Evolutionary conservation across 805 yeast genomes (phyloP), one percentile per base, ranked within the genome.

Genomic region (Teunomyces tritomae): DNA sequence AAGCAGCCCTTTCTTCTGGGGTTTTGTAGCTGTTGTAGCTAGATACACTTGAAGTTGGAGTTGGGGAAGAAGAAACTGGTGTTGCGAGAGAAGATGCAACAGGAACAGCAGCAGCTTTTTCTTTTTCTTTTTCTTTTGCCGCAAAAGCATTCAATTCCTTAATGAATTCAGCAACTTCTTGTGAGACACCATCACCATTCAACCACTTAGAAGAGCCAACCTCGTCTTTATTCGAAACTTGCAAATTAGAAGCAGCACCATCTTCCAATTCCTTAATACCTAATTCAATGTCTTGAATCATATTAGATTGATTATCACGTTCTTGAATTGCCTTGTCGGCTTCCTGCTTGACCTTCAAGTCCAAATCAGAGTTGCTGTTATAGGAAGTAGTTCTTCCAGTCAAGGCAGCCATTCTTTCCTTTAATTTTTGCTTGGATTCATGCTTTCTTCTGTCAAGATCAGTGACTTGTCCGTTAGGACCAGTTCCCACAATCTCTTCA

Each of bases 341-440:
- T 43, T 81, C 85, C 49, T 74, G 77, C 44, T 75, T 77, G 52
- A 85, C 74, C 49, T 72, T 69, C 5, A 70, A 63, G 50, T 84
- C 89, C 44, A 81, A 77, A 45, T 74, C 78, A 34, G 82, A 80
- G 56, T 78, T 75, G 3, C 70, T 71, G 20, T 73, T 76, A 8
- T 59, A 43, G 3, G 76, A 67, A 2, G 75, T 70, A 6, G 79
- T 72, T 58, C 83, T 85, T 5, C 97, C 97, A 0, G 97, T 91
- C 58, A 92, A 77, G 3, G 92, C 89, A 27, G 96, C 96, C 96
- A 92, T 90, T 56, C 96, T 79, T 44, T 91, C 87, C 53, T 84
- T 83, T 56, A 94, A 73, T 48, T 83, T 69, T 35, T 92, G 95
- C 60, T 87, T 85, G 36, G 88, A 84, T 56, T 79, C 84, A 34